These are phyloP conservation scores for Novakomyces olei DNA, from an alignment of 805 yeast species.

Conservation along the genomic window DNA sequence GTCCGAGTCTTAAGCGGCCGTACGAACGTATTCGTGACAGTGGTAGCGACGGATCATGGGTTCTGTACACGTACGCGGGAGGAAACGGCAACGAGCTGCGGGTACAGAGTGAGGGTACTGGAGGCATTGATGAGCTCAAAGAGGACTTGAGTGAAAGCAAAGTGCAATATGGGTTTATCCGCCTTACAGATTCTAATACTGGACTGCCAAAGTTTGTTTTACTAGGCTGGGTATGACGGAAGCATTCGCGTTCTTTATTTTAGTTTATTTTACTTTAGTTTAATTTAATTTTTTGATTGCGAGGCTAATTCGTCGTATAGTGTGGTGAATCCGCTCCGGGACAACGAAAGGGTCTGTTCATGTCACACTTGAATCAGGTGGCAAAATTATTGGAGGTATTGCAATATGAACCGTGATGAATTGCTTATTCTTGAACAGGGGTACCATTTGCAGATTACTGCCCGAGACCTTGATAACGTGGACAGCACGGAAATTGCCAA, in stretches of 20 bases:
- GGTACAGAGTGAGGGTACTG: too few relatives aligned
- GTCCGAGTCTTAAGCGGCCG: too few relatives aligned
- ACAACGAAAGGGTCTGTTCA: constrained; percentile 21
- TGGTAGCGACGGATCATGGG: too few relatives aligned
- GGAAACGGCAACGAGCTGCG: too few relatives aligned
- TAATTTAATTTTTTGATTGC: too few relatives aligned
- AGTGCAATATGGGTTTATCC: constrained; percentile 74
- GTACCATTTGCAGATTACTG: constrained; percentile 89
- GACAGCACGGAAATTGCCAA: constrained; percentile 52
- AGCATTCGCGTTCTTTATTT: too few relatives aligned
- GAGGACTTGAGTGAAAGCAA: constrained; percentile 65
- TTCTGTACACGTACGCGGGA: too few relatives aligned
- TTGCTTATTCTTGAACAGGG: constrained; percentile 23
- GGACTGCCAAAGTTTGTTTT: constrained; percentile 66
- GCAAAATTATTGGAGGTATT: constrained; percentile 17
- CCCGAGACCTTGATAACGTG: constrained; percentile 82
- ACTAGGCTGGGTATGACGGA: constrained; percentile 92
- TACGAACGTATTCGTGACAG: too few relatives aligned
- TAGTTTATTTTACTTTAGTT: too few relatives aligned
- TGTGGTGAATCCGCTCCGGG: constrained; percentile 87
- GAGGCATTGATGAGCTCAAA: constrained; percentile 39
- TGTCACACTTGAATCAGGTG: constrained; percentile 20
- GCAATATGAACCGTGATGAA: neutral
- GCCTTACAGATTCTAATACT: constrained; percentile 78
- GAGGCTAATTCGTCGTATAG: too few relatives aligned